Percentiles rank a stretch among this genome's conserved stretches.
These are phyloP conservation scores for Monosiga brevicollis DNA, from an alignment of 78 protist species.

Conservation along the genomic window DNA sequence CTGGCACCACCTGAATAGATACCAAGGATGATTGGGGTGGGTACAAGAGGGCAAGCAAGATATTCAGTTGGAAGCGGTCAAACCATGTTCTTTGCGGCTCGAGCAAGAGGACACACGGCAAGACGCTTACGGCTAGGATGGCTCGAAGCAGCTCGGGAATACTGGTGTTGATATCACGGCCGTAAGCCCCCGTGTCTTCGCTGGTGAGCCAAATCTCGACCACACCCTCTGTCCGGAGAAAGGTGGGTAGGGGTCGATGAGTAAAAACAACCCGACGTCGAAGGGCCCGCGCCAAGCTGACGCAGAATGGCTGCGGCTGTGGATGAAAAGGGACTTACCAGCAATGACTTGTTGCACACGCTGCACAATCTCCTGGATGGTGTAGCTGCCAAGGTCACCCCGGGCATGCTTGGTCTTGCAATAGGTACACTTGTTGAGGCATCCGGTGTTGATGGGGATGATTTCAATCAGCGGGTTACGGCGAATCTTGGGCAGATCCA, in stretches of 20 bases:
- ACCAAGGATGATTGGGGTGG: too few species aligned
- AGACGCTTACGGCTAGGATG: background rate
- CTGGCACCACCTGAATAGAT: slow-evolving; percentile 26
- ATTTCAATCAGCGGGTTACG: slow-evolving; percentile 51
- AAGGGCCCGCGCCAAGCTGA: background rate
- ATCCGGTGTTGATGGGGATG: slow-evolving; percentile 51
- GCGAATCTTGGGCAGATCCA: slow-evolving; percentile 55
- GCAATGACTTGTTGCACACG: slow-evolving; percentile 25
- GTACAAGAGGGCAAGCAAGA: too few species aligned
- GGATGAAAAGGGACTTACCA: background rate
- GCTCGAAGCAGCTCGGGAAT: slow-evolving; percentile 18
- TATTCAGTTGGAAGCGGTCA: too few species aligned
- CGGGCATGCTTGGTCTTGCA: slow-evolving; percentile 74
- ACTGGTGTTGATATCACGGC: slow-evolving; percentile 27
- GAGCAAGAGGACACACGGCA: background rate
- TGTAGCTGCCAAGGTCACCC: slow-evolving; percentile 38
- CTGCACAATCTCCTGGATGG: slow-evolving; percentile 19
- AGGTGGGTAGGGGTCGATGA: too few species aligned
- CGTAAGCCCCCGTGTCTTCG: slow-evolving; percentile 67
- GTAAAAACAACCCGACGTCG: too few species aligned
- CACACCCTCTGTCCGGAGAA: slow-evolving; percentile 56
- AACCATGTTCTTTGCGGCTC: too few species aligned
- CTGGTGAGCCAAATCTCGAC: slow-evolving; percentile 56
- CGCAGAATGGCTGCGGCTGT: background rate
- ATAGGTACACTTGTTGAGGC: slow-evolving; percentile 58